Conservation (phyloP, 179 eudicot species). For the Kewa caespitosa region DNA sequence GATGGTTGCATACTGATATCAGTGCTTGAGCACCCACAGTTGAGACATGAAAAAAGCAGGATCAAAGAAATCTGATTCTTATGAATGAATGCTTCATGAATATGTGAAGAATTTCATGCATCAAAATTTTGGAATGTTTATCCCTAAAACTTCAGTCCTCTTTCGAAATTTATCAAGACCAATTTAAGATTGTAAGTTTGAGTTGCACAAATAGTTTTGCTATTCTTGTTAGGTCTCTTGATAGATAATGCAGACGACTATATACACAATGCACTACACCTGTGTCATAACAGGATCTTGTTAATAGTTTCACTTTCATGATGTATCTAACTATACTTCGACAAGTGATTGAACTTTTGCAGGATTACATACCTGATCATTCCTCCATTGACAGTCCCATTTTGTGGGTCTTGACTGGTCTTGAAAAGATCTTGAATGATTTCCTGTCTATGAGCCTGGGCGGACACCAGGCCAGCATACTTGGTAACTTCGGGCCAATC, state of each 20-base stretch:
- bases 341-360: background rate
- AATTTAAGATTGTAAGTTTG: background rate
- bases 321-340: background rate
- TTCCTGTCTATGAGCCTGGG: slow-evolving; percentile 90
- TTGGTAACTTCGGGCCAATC: slow-evolving; percentile 99
- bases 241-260: background rate
- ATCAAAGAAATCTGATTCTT: too few species aligned
- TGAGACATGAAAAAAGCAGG: too few species aligned
- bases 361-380: slow-evolving; percentile 64
- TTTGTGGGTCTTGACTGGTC: slow-evolving; percentile 70
- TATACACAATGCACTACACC: background rate
- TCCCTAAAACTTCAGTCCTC: too few species aligned
- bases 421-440: slow-evolving; percentile 82
- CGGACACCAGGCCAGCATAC: slow-evolving; percentile 87
- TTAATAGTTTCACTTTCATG: background rate
- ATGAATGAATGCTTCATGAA: too few species aligned
- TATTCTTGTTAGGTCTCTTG: background rate
- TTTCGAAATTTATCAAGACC: background rate
- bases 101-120: too few species aligned
- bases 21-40: too few species aligned
- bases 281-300: background rate
- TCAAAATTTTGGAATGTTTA: too few species aligned
- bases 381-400: slow-evolving; percentile 67
- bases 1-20: too few species aligned
- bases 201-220: background rate